phyloP scores from a whole-genome alignment of 352 stramenopile species.

The Phytophthora citrophthora region DNA sequence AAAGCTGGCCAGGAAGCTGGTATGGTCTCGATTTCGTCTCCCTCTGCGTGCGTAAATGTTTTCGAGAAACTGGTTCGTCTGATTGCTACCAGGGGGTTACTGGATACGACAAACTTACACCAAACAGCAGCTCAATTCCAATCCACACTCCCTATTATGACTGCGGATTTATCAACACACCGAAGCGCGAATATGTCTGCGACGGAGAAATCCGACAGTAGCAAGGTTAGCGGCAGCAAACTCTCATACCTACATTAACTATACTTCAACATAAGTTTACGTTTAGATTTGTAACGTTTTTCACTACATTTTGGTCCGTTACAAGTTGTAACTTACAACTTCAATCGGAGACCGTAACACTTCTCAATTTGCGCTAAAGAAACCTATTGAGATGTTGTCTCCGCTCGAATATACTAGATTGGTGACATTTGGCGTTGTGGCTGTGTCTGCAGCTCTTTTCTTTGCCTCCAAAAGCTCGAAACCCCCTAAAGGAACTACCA shows the following conservation, averaged over 20 bases:
- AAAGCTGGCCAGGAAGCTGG: conserved; percentile 35
- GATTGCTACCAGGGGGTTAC: conserved; percentile 45
- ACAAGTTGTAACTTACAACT: no score
- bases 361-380: no score
- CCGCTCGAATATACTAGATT: no score
- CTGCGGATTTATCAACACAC: conserved; percentile 7
- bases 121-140: conserved; percentile 22
- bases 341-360: no score
- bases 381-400: no score
- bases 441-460: no score
- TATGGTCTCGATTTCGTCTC: conserved; percentile 32
- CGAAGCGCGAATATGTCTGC: conserved; percentile 9
- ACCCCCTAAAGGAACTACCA: no score
- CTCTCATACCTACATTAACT: conserved; percentile 14
- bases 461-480: no score
- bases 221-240: conserved; percentile 19
- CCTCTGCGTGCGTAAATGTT: conserved; percentile 44
- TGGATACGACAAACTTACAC: conserved; percentile 19
- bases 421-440: no score
- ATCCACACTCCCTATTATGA: conserved; percentile 28
- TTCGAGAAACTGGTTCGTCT: conserved; percentile 64
- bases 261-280: not conserved
- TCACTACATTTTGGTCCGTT: no score
- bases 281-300: not conserved
- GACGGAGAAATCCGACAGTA: conserved; percentile 21